Percentiles rank a stretch among this genome's conserved stretches.
phyloP scores from a whole-genome alignment of 768 basidiomycete species.

The Suillus ampliporus region DNA sequence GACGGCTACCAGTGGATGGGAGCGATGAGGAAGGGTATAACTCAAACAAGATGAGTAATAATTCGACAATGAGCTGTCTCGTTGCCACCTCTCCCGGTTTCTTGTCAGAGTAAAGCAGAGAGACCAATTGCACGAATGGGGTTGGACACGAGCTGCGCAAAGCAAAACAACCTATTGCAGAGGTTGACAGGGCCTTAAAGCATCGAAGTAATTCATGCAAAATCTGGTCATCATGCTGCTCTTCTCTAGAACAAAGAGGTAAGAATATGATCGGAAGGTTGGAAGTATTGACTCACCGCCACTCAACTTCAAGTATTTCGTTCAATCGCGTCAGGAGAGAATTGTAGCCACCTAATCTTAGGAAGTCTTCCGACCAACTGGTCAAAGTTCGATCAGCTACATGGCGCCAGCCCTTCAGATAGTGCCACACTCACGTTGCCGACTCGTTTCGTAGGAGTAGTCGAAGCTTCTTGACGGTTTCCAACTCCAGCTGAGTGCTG shows the following conservation, averaged over 20 bases:
- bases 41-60: constrained; percentile 87
- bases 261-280: constrained; percentile 10
- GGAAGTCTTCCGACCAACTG: constrained; percentile 91
- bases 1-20: constrained; percentile 52
- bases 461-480: constrained; percentile 84
- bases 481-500: constrained; percentile 81
- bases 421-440: constrained; percentile 61
- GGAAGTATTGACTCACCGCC: constrained; percentile 71
- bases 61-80: constrained; percentile 88
- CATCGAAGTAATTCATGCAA: constrained; percentile 91
- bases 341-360: constrained; percentile 84
- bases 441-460: constrained; percentile 89
- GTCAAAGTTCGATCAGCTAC: constrained; percentile 10
- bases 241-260: constrained; percentile 65
- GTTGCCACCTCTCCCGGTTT: constrained; percentile 94
- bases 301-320: constrained; percentile 93
- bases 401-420: constrained; percentile 4
- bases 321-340: constrained; percentile 83
- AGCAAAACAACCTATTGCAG: constrained; percentile 86
- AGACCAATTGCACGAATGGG: constrained; percentile 84
- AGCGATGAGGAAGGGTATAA: constrained; percentile 79
- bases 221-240: constrained; percentile 96
- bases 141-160: constrained; percentile 88
- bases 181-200: constrained; percentile 92
- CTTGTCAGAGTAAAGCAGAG: constrained; percentile 94